Conservation (phyloP, 2,329 filamentous ascomycete species). For the Fusarium kyushuense region DNA sequence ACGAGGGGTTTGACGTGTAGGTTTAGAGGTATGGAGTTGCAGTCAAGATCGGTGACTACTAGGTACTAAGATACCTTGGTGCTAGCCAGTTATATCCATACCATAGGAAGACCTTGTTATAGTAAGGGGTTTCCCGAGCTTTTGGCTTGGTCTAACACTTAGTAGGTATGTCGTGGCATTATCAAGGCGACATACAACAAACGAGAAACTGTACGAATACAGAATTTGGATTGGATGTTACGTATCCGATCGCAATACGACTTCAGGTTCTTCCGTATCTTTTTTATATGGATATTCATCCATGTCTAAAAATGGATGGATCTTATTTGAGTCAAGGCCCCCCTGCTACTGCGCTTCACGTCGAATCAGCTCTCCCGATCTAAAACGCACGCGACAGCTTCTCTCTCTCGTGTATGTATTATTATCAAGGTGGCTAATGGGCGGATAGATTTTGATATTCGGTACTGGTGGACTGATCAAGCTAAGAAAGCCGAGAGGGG, state of each 20-base stretch:
- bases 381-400: slow-evolving; percentile 32
- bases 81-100: too few relatives aligned
- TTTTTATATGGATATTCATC: slow-evolving; percentile 10
- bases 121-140: too few relatives aligned
- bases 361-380: slow-evolving; percentile 33
- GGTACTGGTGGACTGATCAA: slow-evolving; percentile 11
- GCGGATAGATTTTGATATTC: slow-evolving; percentile 5
- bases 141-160: too few relatives aligned
- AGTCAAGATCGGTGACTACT: not conserved
- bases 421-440: slow-evolving; percentile 12
- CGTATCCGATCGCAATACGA: slow-evolving; percentile 24
- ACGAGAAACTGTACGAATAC: not conserved
- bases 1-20: not conserved
- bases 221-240: slow-evolving; percentile 7
- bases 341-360: slow-evolving; percentile 15
- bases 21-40: slow-evolving; percentile 7
- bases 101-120: too few relatives aligned
- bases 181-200: not conserved
- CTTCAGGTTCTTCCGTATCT: slow-evolving; percentile 9
- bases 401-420: slow-evolving; percentile 2
- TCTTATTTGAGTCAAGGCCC: slow-evolving; percentile 10
- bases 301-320: slow-evolving; percentile 1
- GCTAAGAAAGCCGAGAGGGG: slow-evolving; percentile 35
- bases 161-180: not conserved
- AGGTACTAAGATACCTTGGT: too few relatives aligned